phyloP scores from a whole-genome alignment of 2,329 filamentous ascomycete genomes.

The Pseudocercospora cruenta region DNA sequence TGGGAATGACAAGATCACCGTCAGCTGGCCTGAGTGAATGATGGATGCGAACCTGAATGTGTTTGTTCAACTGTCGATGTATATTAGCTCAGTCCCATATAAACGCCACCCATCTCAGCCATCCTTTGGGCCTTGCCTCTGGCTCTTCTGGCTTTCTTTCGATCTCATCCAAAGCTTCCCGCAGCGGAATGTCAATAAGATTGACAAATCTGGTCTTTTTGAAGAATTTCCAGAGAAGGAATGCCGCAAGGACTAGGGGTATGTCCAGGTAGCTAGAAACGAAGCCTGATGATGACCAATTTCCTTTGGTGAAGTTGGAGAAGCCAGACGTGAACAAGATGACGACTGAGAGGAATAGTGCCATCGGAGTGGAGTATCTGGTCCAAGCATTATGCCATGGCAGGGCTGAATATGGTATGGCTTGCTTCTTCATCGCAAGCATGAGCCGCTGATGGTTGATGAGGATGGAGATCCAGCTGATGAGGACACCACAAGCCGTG shows the following conservation, averaged over 20 bases:
- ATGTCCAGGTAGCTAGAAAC: constrained; percentile 42
- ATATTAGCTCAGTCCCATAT: constrained; percentile 29
- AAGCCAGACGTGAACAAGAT: constrained; percentile 38
- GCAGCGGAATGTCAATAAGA: constrained; percentile 30
- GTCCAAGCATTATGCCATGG: constrained; percentile 45
- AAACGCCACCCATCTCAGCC: constrained; percentile 26
- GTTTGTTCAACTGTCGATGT: constrained; percentile 8
- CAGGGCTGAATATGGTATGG: constrained; percentile 27
- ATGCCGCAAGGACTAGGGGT: constrained; percentile 31
- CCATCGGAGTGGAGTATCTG: constrained; percentile 38
- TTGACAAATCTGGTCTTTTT: constrained; percentile 33
- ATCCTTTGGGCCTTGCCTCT: constrained; percentile 26
- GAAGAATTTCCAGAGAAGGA: constrained; percentile 31
- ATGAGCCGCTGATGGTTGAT: constrained; percentile 33
- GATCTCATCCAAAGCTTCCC: constrained; percentile 30
- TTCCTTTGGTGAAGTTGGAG: constrained; percentile 34
- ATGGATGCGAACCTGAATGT: not conserved
- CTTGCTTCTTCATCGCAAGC: constrained; percentile 33
- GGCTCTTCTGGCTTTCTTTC: constrained; percentile 26
- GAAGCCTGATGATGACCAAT: constrained; percentile 37
- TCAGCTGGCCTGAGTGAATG: not conserved
- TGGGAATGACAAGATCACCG: not conserved
- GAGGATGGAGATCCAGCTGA: constrained; percentile 57
- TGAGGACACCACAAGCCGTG: constrained; percentile 64
- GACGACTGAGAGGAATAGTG: constrained; percentile 35